Evolutionary conservation across 306 rosid species (phyloP), one percentile per base, ranked within the genome.

Genomic region (Cucumis cinereus): DNA sequence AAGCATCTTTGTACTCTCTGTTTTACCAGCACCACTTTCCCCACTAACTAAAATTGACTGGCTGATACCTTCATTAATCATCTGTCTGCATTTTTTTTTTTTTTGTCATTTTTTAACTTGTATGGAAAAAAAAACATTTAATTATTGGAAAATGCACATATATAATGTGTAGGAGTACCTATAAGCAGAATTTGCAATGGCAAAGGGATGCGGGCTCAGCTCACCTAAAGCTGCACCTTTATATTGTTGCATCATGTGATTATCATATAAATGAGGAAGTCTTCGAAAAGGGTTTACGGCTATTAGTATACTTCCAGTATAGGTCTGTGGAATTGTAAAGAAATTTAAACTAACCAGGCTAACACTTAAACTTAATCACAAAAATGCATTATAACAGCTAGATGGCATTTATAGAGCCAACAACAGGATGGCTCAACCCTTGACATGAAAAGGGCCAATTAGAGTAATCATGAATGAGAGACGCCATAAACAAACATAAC

Each of bases 11-110:
- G 98, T 93, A 69, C 98, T 89, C 80, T 93, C 98, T 30, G 98
- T 93, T 88, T 93, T 93, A 36, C 98, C 98, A 22, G 98, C 97
- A 82, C 98, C 98, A 88, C 98, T 93, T 86, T 93, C 98, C 79
- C 98, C 98, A 82, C 98, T 93, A 52, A 93, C 98, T 85, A 93
- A 85, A 87, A 93, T 93, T 78, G 98, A 72, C 87, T 93, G 98
- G 83, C 98, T 91, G 59, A 70, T 77, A 82, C 83, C 87, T 77
- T 93, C 98, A 14, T 87, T 89, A 66, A 93, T 82, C 98, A 93
- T 91, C 80, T 82, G 82, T 82, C 98, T 93, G 91, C 68, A 88
- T 26, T 26, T 69, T 79, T 62, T 52, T 19, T 26, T 26, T 69
- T 79, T 62, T 52, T 19, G 15, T 57, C 23, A 47, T 49, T 49